Evolutionary conservation across 495 filamentous ascomycete genomes (phyloP), one percentile per base, ranked within the genome.

Genomic region (Neurospora sp.): DNA sequence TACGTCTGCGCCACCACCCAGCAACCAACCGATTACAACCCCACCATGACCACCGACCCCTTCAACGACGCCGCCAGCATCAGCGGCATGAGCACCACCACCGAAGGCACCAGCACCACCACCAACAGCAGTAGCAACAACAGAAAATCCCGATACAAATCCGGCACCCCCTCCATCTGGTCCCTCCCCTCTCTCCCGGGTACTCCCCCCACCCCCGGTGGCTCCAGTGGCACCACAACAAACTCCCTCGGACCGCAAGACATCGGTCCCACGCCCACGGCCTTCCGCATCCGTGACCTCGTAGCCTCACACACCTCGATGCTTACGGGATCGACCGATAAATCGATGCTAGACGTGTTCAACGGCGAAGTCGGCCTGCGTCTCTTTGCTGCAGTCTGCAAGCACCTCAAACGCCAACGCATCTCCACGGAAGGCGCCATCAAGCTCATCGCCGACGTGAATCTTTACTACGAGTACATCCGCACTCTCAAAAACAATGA

Each of bases 281-380:
- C 96, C 6, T 83, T 82, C 59, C 88, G 90, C 35, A 87, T 99
- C 20, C 90, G 96, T n/a, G 89, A 93, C 45, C 88, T 97, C 20
- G 91, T 98, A 4, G 88, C 90, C 27, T 90, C 90, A 20, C 96
- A 99, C 79, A 98, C 94, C 3, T 89, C 87, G 74, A 95, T 99
- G 91, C 86, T 99, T 3, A 86, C 90, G 3, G 96, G 96, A 38
- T 95, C 92, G 79, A 97, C 94, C 3, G 96, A 99, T 79, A 98
- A 98, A 83, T 94, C 91, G 77, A 94, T 97, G 85, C 89, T 99
- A 22, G 96, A 99, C 77, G 96, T 98, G 22, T 99, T 99, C 84
- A 97, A 97, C 81, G 94, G 97, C 83, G 96, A 99, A 83, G 95
- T 98, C 38, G 96, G 96, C 2, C 86, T 98, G 45, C 90, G 96